phyloP scores from a whole-genome alignment of 306 rosid genomes.

The Vicia faba region DNA sequence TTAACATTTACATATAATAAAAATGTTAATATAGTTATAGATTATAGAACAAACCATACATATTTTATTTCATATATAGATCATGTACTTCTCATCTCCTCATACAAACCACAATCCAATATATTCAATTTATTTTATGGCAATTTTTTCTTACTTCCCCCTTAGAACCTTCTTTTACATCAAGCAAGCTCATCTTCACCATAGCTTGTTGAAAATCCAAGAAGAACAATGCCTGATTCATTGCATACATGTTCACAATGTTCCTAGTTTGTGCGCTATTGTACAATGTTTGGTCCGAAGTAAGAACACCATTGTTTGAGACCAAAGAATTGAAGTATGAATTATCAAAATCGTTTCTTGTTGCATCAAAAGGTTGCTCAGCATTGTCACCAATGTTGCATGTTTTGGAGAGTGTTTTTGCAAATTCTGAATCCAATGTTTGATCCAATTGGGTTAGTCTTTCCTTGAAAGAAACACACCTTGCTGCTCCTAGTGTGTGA shows the following conservation, averaged over 20 bases:
- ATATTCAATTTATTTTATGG: conserved; percentile 51
- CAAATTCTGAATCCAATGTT: conserved; percentile 54
- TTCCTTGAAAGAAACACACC: conserved; percentile 69
- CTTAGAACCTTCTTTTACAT: conserved; percentile 56
- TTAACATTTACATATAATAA: too few species aligned
- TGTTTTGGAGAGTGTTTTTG: conserved; percentile 52
- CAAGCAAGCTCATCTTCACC: conserved; percentile 73
- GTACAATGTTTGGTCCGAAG: conserved; percentile 67
- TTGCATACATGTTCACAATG: conserved; percentile 61
- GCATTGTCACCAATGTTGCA: conserved; percentile 65
- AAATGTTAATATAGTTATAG: too few species aligned
- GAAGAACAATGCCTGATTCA: conserved; percentile 73
- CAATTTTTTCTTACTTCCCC: conserved; percentile 69
- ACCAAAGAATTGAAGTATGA: conserved; percentile 53
- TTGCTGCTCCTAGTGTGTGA: conserved; percentile 82
- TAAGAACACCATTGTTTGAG: conserved; percentile 57
- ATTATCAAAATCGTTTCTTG: conserved; percentile 65
- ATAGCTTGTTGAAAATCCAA: conserved; percentile 45
- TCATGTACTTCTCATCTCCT: not conserved
- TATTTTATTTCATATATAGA: not conserved
- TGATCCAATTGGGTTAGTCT: conserved; percentile 49
- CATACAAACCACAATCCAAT: too few species aligned
- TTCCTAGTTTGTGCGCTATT: conserved; percentile 47
- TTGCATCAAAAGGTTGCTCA: conserved; percentile 63
- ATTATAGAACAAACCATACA: conserved; percentile 8